phyloP scores from a whole-genome alignment of 2,329 filamentous ascomycete species.

The Tolypocladium cylindrosporum region DNA sequence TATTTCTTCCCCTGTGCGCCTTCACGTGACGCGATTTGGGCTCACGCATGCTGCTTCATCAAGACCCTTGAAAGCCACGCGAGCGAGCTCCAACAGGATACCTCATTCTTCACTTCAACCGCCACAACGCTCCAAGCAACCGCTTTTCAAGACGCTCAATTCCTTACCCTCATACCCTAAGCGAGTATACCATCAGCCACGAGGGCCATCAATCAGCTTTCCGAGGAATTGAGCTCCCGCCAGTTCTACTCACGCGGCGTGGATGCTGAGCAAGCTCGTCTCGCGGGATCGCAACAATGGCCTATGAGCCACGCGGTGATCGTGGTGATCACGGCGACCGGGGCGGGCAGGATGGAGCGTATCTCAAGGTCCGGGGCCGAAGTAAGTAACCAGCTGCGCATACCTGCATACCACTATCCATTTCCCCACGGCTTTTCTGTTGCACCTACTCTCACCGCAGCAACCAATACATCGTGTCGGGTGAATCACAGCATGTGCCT shows the following conservation, averaged over 20 bases:
- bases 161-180: not conserved
- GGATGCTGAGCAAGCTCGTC: conserved; percentile 12
- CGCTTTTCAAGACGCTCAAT: not conserved
- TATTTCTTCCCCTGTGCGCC: not conserved
- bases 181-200: not conserved
- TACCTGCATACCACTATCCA: not conserved
- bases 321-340: conserved; percentile 34
- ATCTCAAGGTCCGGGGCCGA: conserved; percentile 39
- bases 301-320: conserved; percentile 45
- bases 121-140: not conserved
- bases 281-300: conserved; percentile 27
- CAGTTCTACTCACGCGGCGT: not conserved
- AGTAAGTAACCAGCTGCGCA: conserved; percentile 27
- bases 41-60: not conserved
- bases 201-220: not conserved
- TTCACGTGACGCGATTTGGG: not conserved
- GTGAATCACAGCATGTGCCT: not conserved
- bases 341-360: conserved; percentile 32
- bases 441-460: not conserved
- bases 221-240: not conserved
- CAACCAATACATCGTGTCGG: not conserved
- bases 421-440: not conserved
- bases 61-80: not conserved
- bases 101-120: not conserved
- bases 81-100: too few species aligned